Percentiles rank a stretch among this genome's conserved stretches.
phyloP scores from a whole-genome alignment of 352 stramenopile species.

The Phytophthora citrophthora region DNA sequence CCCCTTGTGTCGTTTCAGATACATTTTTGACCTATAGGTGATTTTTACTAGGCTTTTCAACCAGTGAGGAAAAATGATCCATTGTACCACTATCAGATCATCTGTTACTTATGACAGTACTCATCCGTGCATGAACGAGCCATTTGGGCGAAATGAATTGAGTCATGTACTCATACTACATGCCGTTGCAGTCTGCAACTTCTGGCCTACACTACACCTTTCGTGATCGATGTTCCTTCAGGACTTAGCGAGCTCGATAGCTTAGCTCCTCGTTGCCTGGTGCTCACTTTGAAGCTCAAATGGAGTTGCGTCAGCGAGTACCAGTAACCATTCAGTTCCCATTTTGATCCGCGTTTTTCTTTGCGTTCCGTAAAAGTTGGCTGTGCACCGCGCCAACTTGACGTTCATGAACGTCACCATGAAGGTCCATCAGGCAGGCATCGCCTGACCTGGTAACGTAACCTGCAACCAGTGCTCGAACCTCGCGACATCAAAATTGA shows the following conservation, averaged over 20 bases:
- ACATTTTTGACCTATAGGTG: slow-evolving; percentile 1
- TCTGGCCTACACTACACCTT: no score
- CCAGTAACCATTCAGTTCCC: no score
- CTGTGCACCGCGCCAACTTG: slow-evolving; percentile 2
- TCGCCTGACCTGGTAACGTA: neutral
- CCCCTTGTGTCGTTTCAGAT: slow-evolving; percentile 11
- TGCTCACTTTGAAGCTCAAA: no score
- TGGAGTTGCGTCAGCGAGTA: no score
- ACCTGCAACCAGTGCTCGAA: no score
- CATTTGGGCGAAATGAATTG: neutral
- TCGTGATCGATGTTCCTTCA: no score
- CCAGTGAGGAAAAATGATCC: neutral
- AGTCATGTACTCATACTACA: no score
- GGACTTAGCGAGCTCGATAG: no score
- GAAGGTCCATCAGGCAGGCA: neutral
- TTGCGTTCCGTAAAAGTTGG: neutral
- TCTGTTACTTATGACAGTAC: neutral
- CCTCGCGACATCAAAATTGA: no score
- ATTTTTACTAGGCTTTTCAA: neutral
- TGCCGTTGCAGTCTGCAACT: no score
- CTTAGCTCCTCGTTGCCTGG: no score
- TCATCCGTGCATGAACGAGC: neutral
- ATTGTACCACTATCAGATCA: neutral
- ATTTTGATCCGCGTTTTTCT: neutral
- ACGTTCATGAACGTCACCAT: neutral